Conservation (phyloP, 2,329 filamentous ascomycete genomes). For the Hymenoscyphus fraxineus region DNA sequence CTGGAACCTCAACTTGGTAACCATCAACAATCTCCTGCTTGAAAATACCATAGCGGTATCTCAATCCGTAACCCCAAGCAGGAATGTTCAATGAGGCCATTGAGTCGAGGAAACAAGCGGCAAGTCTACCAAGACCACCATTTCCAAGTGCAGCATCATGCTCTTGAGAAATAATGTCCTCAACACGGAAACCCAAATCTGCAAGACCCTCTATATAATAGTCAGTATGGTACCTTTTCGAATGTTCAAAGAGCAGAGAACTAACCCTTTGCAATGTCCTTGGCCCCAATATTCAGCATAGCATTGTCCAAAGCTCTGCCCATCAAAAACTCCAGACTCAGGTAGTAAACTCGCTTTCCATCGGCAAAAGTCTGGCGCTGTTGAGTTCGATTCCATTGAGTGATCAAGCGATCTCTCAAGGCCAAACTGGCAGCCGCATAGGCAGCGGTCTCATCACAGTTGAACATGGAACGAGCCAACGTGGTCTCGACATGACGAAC, state of each 20-base stretch:
- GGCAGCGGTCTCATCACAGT: slow-evolving; percentile 91
- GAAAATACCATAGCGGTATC: slow-evolving; percentile 97
- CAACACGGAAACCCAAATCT: slow-evolving; percentile 93
- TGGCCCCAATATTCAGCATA: slow-evolving; percentile 92
- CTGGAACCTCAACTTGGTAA: slow-evolving; percentile 95
- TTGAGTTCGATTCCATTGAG: slow-evolving; percentile 98
- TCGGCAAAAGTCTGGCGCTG: slow-evolving; percentile 90
- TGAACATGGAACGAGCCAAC: slow-evolving; percentile 91
- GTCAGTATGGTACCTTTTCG: not conserved
- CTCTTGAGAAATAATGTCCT: slow-evolving; percentile 91
- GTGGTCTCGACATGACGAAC: slow-evolving; percentile 96
- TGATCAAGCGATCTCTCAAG: slow-evolving; percentile 86
- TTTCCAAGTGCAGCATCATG: slow-evolving; percentile 96
- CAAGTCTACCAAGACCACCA: slow-evolving; percentile 88
- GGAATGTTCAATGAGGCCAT: slow-evolving; percentile 91
- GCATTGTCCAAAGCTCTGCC: slow-evolving; percentile 95
- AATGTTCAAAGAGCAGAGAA: not conserved
- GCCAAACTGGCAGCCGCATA: slow-evolving; percentile 89
- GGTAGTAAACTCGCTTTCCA: slow-evolving; percentile 92
- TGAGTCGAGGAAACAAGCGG: slow-evolving; percentile 95
- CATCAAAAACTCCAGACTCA: slow-evolving; percentile 98
- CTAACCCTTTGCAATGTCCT: slow-evolving; percentile 76
- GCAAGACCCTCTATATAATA: slow-evolving; percentile 65
- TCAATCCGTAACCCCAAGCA: slow-evolving; percentile 93
- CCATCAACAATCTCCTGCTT: slow-evolving; percentile 98